phyloP scores from a whole-genome alignment of 164 flowering plant genomes.

The Amborella trichopoda region DNA sequence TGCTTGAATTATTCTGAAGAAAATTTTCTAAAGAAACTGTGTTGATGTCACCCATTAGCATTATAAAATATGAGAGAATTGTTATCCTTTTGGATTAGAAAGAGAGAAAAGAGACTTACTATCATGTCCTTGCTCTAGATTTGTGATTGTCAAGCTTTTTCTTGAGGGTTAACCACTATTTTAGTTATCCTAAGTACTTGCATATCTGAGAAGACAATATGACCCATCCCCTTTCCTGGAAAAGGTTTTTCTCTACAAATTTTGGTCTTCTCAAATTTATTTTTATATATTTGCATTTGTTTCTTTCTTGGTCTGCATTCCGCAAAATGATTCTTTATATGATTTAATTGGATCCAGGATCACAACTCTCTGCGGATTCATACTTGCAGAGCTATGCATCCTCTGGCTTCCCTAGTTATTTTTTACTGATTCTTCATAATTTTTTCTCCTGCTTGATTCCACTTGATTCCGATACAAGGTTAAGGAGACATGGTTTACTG shows the following conservation, averaged over 20 bases:
- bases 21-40: too few relatives aligned
- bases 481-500: constrained; percentile 26
- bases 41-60: too few relatives aligned
- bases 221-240: constrained; percentile 90
- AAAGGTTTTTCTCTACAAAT: constrained; percentile 44
- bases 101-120: too few relatives aligned
- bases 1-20: too few relatives aligned
- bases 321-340: constrained; percentile 96
- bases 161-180: constrained; percentile 98
- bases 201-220: constrained; percentile 95
- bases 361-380: constrained; percentile 75
- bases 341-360: constrained; percentile 93
- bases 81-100: too few relatives aligned
- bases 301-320: constrained; percentile 32
- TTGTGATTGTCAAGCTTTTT: constrained; percentile 97
- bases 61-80: too few relatives aligned
- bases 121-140: constrained; percentile 36
- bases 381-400: constrained; percentile 72
- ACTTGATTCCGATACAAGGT: constrained; percentile 89
- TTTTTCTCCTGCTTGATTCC: constrained; percentile 87
- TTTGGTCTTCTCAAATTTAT: too few relatives aligned
- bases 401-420: constrained; percentile 76
- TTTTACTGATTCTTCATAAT: constrained; percentile 88
- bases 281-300: neutral
- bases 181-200: constrained; percentile 89